Evolutionary conservation across 129 eudicot genomes (phyloP), one percentile per base, ranked within the genome.

Genomic region (Centrapalus pauciflorus): DNA sequence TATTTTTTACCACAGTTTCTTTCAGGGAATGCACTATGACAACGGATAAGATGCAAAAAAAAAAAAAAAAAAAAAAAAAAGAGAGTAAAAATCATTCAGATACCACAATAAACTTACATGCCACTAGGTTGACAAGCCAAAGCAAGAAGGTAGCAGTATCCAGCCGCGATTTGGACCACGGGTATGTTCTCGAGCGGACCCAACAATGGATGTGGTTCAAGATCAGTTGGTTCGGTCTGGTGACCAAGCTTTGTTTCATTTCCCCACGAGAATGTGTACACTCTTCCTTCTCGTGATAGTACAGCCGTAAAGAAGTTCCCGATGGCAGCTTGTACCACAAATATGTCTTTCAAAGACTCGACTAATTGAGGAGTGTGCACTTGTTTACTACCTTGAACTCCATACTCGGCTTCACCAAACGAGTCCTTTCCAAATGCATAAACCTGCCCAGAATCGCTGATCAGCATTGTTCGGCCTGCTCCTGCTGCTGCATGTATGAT

Each of bases 401-500:
- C 95, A 51, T 82, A 81, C 64, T 93, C 96, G 9, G 86, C 87
- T 66, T 93, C 99, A 61, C 96, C 96, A 75, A 88, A 93, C 0
- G 96, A 84, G 61, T 89, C 95, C 76, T 89, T 93, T 52, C 99
- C 99, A 33, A 93, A 80, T 66, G 99, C 81, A 73, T 86, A 93
- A 19, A 93, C 99, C 71, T 63, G 81, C 56, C 99, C 96, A 13
- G 73, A 63, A 69, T 93, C 96, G 25, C 95, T 89, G 16, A 86
- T 84, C 33, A 93, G 79, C 96, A 93, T 89, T 30, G 99, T 86
- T 43, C 99, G 73, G 25, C 95, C 96, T 0, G 99, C 89, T 69
- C 99, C 99, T 4, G 90, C 96, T n/a, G 96, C 90, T 10, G 95
- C 99, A 38, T 93, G 96, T 64, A 93, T 89, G 40, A 93, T 84